A percentile compares a stretch with the other conserved stretches of the same genome.
phyloP scores from a whole-genome alignment of 139 green algal species.

The Tetratostichococcus sp. region DNA sequence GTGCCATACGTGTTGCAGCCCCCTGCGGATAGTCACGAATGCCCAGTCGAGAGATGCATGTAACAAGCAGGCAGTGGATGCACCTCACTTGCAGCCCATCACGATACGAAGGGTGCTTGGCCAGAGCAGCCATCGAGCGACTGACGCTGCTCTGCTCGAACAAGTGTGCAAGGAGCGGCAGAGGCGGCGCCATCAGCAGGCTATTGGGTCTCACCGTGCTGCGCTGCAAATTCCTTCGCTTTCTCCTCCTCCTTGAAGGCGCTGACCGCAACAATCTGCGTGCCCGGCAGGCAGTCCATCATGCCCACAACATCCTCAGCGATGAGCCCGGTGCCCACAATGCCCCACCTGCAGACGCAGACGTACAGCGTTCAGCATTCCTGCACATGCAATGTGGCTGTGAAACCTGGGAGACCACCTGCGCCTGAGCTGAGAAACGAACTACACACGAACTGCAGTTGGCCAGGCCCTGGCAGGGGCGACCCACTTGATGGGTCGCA shows the following conservation, averaged over 20 bases:
- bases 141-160: too few relatives aligned
- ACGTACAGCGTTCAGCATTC: not conserved
- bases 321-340: conserved; percentile 10
- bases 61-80: too few relatives aligned
- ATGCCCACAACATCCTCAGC: conserved; percentile 15
- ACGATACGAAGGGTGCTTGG: too few relatives aligned
- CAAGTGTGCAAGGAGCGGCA: too few relatives aligned
- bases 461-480: too few relatives aligned
- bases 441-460: too few relatives aligned
- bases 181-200: too few relatives aligned
- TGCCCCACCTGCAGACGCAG: not conserved
- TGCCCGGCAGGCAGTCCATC: conserved; percentile 10
- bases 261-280: not conserved
- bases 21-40: not conserved
- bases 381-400: too few relatives aligned
- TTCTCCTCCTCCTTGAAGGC: not conserved
- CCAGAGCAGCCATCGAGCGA: too few relatives aligned
- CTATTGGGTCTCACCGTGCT: conserved; percentile 11
- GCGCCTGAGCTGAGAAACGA: too few relatives aligned
- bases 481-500: conserved; percentile 5
- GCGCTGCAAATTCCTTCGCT: conserved; percentile 12
- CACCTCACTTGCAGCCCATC: too few relatives aligned
- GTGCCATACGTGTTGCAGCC: conserved; percentile 23
- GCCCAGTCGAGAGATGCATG: not conserved
- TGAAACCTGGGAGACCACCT: too few relatives aligned